Conservation (phyloP, 306 rosid species). For the Corylus avellana region DNA sequence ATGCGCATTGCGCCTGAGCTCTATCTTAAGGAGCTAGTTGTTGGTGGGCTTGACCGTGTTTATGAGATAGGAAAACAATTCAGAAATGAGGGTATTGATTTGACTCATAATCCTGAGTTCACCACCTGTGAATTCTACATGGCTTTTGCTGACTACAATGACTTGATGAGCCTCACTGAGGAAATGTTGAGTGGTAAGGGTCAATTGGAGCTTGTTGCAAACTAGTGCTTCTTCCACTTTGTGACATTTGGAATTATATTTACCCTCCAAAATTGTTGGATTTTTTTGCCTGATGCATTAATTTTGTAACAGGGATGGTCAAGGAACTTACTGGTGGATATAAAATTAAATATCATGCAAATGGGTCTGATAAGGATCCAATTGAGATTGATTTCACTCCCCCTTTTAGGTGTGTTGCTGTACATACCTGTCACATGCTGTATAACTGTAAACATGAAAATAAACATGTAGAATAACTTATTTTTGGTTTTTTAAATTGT, state of each 20-base stretch:
- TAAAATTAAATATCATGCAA: constrained; percentile 72
- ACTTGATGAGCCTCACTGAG: constrained; percentile 85
- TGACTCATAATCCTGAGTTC: constrained; percentile 94
- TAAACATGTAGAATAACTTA: neutral
- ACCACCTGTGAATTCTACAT: constrained; percentile 96
- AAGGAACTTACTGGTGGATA: constrained; percentile 89
- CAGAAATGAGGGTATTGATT: constrained; percentile 97
- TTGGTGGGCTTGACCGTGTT: constrained; percentile 95
- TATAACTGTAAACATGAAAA: neutral
- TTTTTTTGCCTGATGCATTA: constrained; percentile 25
- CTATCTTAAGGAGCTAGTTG: constrained; percentile 86
- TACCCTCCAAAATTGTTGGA: constrained; percentile 14
- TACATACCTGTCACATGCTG: neutral
- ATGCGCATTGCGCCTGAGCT: constrained; percentile 98
- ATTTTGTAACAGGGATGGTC: constrained; percentile 66
- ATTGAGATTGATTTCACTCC: constrained; percentile 75
- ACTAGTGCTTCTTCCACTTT: neutral
- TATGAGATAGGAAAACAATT: constrained; percentile 98
- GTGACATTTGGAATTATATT: neutral
- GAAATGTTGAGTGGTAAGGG: constrained; percentile 80
- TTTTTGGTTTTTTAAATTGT: constrained; percentile 22
- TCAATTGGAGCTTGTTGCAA: neutral
- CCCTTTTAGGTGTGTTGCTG: constrained; percentile 61
- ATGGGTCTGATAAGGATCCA: constrained; percentile 73
- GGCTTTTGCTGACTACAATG: constrained; percentile 88